Conservation (phyloP, 2,329 filamentous ascomycete genomes). For the Dactylellina leptospora region DNA sequence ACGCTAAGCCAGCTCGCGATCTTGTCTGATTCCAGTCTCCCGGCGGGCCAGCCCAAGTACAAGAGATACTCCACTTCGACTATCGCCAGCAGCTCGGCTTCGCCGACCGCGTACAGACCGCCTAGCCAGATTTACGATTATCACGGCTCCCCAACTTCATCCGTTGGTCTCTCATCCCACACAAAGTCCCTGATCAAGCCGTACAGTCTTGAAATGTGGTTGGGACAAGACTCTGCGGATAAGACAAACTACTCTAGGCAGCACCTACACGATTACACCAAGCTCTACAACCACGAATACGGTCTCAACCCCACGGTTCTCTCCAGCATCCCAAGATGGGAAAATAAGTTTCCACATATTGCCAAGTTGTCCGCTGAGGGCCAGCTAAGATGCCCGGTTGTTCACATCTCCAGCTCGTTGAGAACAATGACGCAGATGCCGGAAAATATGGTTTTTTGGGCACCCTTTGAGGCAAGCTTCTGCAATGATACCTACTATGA, state of each 20-base stretch:
- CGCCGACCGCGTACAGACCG: slow-evolving; percentile 40
- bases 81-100: slow-evolving; percentile 47
- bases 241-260: slow-evolving; percentile 49
- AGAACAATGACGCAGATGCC: slow-evolving; percentile 53
- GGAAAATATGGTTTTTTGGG: slow-evolving; percentile 52
- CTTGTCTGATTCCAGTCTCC: slow-evolving; percentile 41
- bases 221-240: slow-evolving; percentile 51
- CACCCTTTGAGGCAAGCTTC: slow-evolving; percentile 49
- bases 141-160: slow-evolving; percentile 39
- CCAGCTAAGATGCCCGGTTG: slow-evolving; percentile 54
- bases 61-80: slow-evolving; percentile 50
- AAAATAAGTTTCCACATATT: slow-evolving; percentile 55
- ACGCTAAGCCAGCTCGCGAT: slow-evolving; percentile 51
- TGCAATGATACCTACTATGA: slow-evolving; percentile 49
- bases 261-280: slow-evolving; percentile 56
- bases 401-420: slow-evolving; percentile 56
- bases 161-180: slow-evolving; percentile 24
- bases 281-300: slow-evolving; percentile 54
- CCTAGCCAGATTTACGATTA: slow-evolving; percentile 48
- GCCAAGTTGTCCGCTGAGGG: slow-evolving; percentile 53
- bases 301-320: slow-evolving; percentile 49
- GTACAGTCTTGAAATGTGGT: slow-evolving; percentile 56
- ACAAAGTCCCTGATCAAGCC: slow-evolving; percentile 49
- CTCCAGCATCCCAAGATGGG: slow-evolving; percentile 55
- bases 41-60: slow-evolving; percentile 41